phyloP scores from a whole-genome alignment of 2,329 filamentous ascomycete species.

The Huntiella omanensis region DNA sequence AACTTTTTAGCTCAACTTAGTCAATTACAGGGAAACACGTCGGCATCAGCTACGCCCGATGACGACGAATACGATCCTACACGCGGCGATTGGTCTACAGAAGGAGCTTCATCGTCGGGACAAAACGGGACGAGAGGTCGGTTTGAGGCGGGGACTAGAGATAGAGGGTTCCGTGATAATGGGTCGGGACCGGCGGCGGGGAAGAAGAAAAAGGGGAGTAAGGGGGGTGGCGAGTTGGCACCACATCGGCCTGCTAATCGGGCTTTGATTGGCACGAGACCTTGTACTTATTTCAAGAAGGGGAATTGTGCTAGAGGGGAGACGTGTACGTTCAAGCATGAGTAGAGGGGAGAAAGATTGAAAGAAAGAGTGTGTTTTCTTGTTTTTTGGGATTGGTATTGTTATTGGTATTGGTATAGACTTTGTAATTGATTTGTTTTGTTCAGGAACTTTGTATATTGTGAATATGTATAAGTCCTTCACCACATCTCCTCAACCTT shows the following conservation, averaged over 20 bases:
- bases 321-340: conserved; percentile 56
- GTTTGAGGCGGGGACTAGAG: conserved; percentile 12
- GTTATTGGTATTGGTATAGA: too few species aligned
- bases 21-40: conserved; percentile 8
- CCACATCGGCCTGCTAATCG: conserved; percentile 31
- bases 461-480: too few species aligned
- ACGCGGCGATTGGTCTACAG: conserved; percentile 12
- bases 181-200: conserved; percentile 11
- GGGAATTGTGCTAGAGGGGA: conserved; percentile 56
- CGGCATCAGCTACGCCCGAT: neutral
- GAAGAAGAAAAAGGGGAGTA: conserved; percentile 24
- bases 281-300: conserved; percentile 51
- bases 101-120: conserved; percentile 1
- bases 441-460: too few species aligned
- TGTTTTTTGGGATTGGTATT: too few species aligned
- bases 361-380: too few species aligned
- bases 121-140: neutral
- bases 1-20: conserved; percentile 9
- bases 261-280: conserved; percentile 43
- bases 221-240: conserved; percentile 19
- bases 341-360: conserved; percentile 16
- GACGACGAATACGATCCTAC: conserved; percentile 12
- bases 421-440: too few species aligned
- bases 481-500: too few species aligned
- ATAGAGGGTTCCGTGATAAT: conserved; percentile 16